Conservation (phyloP, 2,329 filamentous ascomycete genomes). For the Neocatenulostroma microsporum region DNA sequence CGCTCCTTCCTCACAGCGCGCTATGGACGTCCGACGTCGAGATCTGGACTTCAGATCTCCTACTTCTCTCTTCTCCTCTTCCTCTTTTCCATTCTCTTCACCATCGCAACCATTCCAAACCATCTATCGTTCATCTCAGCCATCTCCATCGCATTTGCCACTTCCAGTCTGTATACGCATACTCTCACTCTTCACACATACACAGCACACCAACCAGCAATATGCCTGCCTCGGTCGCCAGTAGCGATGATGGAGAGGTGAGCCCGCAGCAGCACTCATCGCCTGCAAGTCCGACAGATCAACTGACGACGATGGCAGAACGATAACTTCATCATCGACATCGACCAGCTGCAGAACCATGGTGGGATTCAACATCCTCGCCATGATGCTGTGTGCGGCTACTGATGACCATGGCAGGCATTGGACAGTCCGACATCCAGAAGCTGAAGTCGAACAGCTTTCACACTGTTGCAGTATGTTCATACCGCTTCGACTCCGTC, state of each 20-base stretch:
- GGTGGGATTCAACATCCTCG: conserved; percentile 33
- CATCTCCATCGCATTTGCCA: neutral
- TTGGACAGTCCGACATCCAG: conserved; percentile 56
- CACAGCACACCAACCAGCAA: conserved; percentile 31
- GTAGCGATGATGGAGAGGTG: conserved; percentile 49
- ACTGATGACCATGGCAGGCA: conserved; percentile 37
- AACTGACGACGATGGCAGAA: conserved; percentile 22
- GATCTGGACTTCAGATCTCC: too few relatives aligned
- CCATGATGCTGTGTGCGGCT: conserved; percentile 5
- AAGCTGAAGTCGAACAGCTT: conserved; percentile 58
- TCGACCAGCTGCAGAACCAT: conserved; percentile 59
- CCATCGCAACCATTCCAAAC: neutral
- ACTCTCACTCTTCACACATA: too few relatives aligned
- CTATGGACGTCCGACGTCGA: too few relatives aligned
- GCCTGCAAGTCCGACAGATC: conserved; percentile 5
- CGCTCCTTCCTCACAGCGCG: neutral
- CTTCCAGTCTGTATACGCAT: too few relatives aligned
- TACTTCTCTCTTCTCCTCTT: too few relatives aligned
- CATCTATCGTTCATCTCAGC: neutral
- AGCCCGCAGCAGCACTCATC: conserved; percentile 9
- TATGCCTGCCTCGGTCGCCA: conserved; percentile 48
- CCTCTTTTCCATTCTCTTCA: neutral
- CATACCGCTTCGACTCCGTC: neutral
- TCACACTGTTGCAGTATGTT: conserved; percentile 53
- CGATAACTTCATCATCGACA: conserved; percentile 54